phyloP scores from a whole-genome alignment of 352 stramenopile species.

The Globisporangium perplexum region DNA sequence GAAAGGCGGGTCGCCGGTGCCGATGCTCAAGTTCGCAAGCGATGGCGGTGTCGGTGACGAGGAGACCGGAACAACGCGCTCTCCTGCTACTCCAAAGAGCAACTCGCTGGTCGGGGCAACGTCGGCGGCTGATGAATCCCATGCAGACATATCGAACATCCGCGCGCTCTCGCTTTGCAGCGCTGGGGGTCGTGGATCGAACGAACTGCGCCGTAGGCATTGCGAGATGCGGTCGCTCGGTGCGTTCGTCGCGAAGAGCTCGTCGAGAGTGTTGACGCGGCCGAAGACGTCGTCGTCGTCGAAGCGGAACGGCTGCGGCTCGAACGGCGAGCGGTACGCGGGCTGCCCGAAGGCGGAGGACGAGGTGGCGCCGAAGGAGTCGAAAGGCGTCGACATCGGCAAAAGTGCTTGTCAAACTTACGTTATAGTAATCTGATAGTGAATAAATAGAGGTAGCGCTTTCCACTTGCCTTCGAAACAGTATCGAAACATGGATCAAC shows the following conservation, averaged over 20 bases:
- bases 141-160: constrained; percentile 6
- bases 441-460: too few relatives aligned
- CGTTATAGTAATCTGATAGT: too few relatives aligned
- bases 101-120: neutral
- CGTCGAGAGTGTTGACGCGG: neutral
- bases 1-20: neutral
- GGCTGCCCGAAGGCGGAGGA: too few relatives aligned
- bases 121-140: neutral
- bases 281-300: neutral
- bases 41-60: neutral
- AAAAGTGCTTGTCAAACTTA: too few relatives aligned
- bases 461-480: too few relatives aligned
- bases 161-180: too few relatives aligned
- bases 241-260: constrained; percentile 3
- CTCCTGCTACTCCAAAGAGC: constrained; percentile 1
- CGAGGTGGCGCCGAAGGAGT: too few relatives aligned
- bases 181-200: too few relatives aligned
- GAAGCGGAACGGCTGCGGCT: neutral
- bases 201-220: neutral
- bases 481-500: too few relatives aligned
- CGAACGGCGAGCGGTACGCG: too few relatives aligned
- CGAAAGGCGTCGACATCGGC: too few relatives aligned
- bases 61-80: too few relatives aligned
- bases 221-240: neutral
- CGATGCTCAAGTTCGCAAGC: neutral